Conservation (phyloP, 495 filamentous ascomycete genomes). For the Lophium mytilinum region DNA sequence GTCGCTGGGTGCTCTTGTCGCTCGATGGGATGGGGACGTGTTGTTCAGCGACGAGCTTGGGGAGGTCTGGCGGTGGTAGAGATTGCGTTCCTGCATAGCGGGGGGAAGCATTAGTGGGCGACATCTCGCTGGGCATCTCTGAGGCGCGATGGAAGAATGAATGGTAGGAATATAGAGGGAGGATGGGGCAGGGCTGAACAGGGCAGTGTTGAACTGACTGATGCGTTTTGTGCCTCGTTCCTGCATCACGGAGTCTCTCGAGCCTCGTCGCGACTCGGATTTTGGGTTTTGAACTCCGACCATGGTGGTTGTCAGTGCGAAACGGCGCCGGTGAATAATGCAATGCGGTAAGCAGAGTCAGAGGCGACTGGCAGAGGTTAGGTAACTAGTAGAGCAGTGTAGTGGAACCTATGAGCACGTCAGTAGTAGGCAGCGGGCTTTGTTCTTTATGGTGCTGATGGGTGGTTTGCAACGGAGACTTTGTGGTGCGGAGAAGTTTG, state of each 20-base stretch:
- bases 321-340: background rate
- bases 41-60: constrained; percentile 87
- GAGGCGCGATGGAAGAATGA: background rate
- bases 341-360: background rate
- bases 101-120: constrained; percentile 2
- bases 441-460: background rate
- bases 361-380: background rate
- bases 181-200: constrained; percentile 1
- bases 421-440: background rate
- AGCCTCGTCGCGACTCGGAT: background rate
- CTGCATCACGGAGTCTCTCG: constrained; percentile 18
- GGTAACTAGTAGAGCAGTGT: too few species aligned
- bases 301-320: constrained; percentile 3
- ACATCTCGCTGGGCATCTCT: background rate
- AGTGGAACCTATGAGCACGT: background rate
- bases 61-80: constrained; percentile 81
- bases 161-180: background rate
- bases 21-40: constrained; percentile 71
- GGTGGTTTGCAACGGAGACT: too few species aligned
- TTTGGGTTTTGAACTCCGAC: constrained; percentile 12
- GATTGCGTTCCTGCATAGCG: constrained; percentile 68
- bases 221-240: constrained; percentile 32
- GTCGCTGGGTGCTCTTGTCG: constrained; percentile 80
- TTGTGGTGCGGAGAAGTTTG: too few species aligned
- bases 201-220: constrained; percentile 25